Evolutionary conservation across 208 protist species (phyloP), one percentile per base, ranked within the genome.

Genomic region (Trypanosoma platydactyli): DNA sequence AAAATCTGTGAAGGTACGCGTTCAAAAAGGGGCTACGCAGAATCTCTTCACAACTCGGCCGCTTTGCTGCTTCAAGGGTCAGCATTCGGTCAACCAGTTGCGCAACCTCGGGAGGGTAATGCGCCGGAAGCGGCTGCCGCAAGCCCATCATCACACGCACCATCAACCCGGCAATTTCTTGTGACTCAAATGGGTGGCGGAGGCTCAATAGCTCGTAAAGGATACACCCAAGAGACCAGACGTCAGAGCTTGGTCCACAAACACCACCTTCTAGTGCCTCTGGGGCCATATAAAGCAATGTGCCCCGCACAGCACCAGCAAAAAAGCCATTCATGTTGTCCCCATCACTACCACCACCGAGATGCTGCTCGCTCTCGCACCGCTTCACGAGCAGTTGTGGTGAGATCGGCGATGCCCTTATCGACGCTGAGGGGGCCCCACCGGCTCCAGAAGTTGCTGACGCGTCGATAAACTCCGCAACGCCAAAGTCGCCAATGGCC

Each of bases 251-350:
- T 48, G 76, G 76, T 35, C 80, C 82, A n/a, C 73, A 83, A 0
- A 77, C 76, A 20, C 88, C 76, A 49, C 83, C 87, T 50, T 95
- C 79, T 22, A 95, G 81, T 35, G 92, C 81, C 79, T 98, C 94
- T 22, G 95, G 97, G 1, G 86, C 80, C 87, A 98, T 94, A 74
- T 98, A 98, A 15, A 97, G 89, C 29, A 95, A 92, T n/a, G 97
- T 98, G 15, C 97, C 97, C 16, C 95, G 88, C 72, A 94, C 75
- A 27, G 84, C 92, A 53, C 80, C 73, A 45, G 48, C 52, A 71
- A 76, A 65, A 76, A 53, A 4, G 52, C 54, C 61, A 53, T 42
- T 51, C 33, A 33, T 49, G 11, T 13, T 22, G 22, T 67, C 40
- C 7, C 4, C 44, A 18, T 22, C 53, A 64, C 30, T 48, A 46